phyloP scores from a whole-genome alignment of 1,139 yeast genomes.

The Yamadazyma epiphylla region DNA sequence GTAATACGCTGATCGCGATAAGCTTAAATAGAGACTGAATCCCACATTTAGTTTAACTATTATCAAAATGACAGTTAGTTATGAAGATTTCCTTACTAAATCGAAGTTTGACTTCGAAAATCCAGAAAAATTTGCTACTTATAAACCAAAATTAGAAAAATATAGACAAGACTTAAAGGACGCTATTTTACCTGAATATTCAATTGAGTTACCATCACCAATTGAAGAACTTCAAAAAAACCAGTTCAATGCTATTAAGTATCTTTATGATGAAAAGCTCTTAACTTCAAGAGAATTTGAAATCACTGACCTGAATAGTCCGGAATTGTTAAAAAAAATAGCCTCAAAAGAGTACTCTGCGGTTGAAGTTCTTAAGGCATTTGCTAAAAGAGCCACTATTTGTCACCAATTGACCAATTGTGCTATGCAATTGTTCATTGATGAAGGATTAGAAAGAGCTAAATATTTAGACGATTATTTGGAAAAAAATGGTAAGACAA shows the following conservation, averaged over 20 bases:
- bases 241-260: constrained; percentile 45
- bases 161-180: constrained; percentile 40
- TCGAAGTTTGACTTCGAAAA: constrained; percentile 27
- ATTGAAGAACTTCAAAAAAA: constrained; percentile 32
- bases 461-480: constrained; percentile 34
- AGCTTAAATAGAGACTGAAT: too few species aligned
- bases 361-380: constrained; percentile 46
- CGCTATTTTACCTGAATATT: constrained; percentile 37
- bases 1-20: too few species aligned
- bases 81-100: constrained; percentile 13
- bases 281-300: constrained; percentile 42
- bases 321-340: constrained; percentile 30
- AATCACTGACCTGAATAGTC: constrained; percentile 44
- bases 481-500: constrained; percentile 49
- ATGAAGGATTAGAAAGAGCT: constrained; percentile 34
- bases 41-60: too few species aligned
- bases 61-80: constrained; percentile 6
- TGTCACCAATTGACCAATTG: constrained; percentile 35
- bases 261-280: constrained; percentile 37
- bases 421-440: constrained; percentile 29
- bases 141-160: constrained; percentile 47
- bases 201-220: constrained; percentile 38
- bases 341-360: constrained; percentile 30
- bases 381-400: constrained; percentile 45
- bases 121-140: constrained; percentile 25